Evolutionary conservation across 805 yeast genomes (phyloP).

Genomic region (Metschnikowia proteae): DNA sequence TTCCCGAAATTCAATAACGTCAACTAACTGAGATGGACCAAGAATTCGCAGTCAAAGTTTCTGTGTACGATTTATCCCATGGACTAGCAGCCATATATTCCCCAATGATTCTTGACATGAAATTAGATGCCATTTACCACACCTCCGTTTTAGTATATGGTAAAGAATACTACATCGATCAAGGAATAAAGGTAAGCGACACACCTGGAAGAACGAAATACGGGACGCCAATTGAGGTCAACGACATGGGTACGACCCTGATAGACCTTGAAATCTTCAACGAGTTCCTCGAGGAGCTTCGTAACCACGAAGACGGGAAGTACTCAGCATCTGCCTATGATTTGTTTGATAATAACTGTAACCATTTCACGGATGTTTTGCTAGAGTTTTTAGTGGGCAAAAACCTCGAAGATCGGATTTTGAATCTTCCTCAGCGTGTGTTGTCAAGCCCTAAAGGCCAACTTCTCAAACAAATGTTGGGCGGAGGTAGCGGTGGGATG

Average conservation of each 20-base stretch:
- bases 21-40: conserved; percentile 7
- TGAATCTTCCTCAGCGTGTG: conserved; percentile 49
- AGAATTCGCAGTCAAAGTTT: conserved; percentile 43
- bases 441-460: conserved; percentile 38
- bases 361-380: conserved; percentile 59
- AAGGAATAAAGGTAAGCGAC: conserved; percentile 44
- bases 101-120: conserved; percentile 48
- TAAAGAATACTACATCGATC: conserved; percentile 57
- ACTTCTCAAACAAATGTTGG: conserved; percentile 32
- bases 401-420: conserved; percentile 51
- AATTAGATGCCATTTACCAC: conserved; percentile 63
- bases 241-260: conserved; percentile 52
- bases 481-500: conserved; percentile 17
- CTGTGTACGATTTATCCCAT: conserved; percentile 60
- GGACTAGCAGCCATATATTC: conserved; percentile 56
- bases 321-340: conserved; percentile 50
- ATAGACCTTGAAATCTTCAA: conserved; percentile 49
- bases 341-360: conserved; percentile 61
- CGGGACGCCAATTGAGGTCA: conserved; percentile 52
- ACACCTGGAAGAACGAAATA: conserved; percentile 55
- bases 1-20: neutral
- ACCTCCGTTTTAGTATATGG: conserved; percentile 54
- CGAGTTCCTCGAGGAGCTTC: conserved; percentile 51
- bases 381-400: conserved; percentile 56
- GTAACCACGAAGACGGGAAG: conserved; percentile 33